Base-by-base conservation (phyloP, 257 asterid species). In the Solanum appendiculatum region DNA sequence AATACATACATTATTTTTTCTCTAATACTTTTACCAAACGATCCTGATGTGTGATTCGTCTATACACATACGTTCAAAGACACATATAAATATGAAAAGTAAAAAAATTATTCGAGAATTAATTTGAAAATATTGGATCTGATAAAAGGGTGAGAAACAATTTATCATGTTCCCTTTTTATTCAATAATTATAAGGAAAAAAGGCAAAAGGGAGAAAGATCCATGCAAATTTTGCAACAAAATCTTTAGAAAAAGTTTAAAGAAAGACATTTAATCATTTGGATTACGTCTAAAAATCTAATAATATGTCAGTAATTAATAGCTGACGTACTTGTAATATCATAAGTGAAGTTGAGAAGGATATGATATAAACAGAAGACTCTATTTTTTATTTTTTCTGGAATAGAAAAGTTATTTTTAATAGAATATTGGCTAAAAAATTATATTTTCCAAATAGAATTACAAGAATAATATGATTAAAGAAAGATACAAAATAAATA, bases 301-400 rank as follows among this genome's bases (percentile, higher is more conserved):
- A n/a, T 75, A 40, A n/a, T 75, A 40, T 23, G 0, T 18, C 7
- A n/a, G 2, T 75, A 75, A 75, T n/a, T 75, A 13, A n/a, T 40
- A 40, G 16, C 4, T 23, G 23, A 0, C 27, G 10, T 75, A 75
- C 20, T 54, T 54, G 0, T 54, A 20, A 54, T 20, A 10, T 54
- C 0, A 20, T 10, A 6, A 54, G 18, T 54, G 1, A 20, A 54
- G 0, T 54, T 20, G 4, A 1, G 0, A 6, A 44, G 1, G 16
- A 16, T 51, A 16, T 51, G 0, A 54, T 20, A 54, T 7, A 54
- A 10, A 54, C 4, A 18, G 0, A 54, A 54, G 2, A 6, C 2
- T 21, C 1, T 54, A 0, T 18, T 34, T 34, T 34, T 34, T 34
- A 34, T 34, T 2, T 40, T 40, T 40, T 40, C 27, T 58, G 0